Conservation (phyloP, 2,329 filamentous ascomycete genomes). For the Venturia effusa region DNA sequence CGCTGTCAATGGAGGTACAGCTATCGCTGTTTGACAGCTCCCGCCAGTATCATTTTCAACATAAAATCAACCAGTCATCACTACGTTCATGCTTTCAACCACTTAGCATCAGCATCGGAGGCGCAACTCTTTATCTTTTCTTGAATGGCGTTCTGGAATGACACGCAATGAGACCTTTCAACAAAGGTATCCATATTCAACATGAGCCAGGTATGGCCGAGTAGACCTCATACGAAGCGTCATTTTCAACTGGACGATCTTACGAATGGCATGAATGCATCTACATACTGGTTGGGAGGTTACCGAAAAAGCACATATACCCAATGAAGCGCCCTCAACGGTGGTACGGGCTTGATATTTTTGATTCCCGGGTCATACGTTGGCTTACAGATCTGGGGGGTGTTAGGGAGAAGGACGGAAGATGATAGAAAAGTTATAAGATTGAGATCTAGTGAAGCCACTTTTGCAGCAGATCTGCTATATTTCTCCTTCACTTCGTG, state of each 20-base stretch:
- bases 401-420: background rate
- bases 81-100: slow-evolving; percentile 3
- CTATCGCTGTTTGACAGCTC: background rate
- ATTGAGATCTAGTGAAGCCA: background rate
- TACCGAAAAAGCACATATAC: slow-evolving; percentile 1
- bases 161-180: background rate
- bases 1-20: background rate
- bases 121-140: background rate
- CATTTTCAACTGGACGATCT: slow-evolving; percentile 4
- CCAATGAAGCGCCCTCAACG: slow-evolving; percentile 4
- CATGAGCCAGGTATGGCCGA: slow-evolving; percentile 1
- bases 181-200: slow-evolving; percentile 6
- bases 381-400: background rate
- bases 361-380: background rate
- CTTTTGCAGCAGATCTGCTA: background rate
- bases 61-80: background rate
- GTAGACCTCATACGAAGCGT: background rate
- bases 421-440: background rate
- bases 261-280: slow-evolving; percentile 2
- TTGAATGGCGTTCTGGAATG: background rate
- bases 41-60: background rate
- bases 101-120: background rate
- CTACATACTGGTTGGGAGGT: background rate
- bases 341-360: background rate
- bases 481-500: background rate